Base-by-base conservation (phyloP, 2,329 filamentous ascomycete species). In the Diplodia sapinea region DNA sequence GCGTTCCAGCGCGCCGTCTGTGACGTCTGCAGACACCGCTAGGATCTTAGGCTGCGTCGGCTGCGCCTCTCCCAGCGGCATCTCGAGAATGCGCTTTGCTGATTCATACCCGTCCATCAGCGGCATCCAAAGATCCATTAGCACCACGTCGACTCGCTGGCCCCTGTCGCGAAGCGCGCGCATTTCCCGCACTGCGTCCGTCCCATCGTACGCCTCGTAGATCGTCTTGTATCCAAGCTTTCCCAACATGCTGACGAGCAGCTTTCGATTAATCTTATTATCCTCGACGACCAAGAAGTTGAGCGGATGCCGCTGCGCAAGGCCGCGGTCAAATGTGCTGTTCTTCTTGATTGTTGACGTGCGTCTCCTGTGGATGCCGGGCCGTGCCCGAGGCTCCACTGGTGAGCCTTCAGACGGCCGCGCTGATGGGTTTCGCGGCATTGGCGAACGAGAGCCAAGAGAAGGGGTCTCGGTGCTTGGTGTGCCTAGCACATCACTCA, bases 41-140 rank as follows among this genome's bases (percentile, higher is more conserved):
- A 90, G 80, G 47, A 90, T 78, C 40, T 82, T 82, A 51, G 82
- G 79, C 66, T 50, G 67, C 31, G 3, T 54, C 38, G 12, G 26
- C 12, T 90, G 77, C 51, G 69, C 72, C 12, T 70, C 67, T 26
- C 65, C 68, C 13, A 67, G 77, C n/a, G 81, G 75, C 80, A 88
- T 83, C 29, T 80, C 78, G 12, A 90, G 77, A 52, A 92, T 92
- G 56, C 82, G 80, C 72, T 86, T 83, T 0, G 89, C 87, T 1
- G 89, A 89, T 73, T 91, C 86, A 70, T 90, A 91, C 1, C 89
- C 89, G 73, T 91, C 89, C 82, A 91, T 88, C 70, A 88, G 82
- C 0, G 89, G 89, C 88, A 92, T 92, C 89, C 89, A 92, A 11
- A 92, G 83, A 76, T 92, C 89, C 89, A 92, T 92, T 52, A 91